Evolutionary conservation across 129 eudicot species (phyloP).

Genomic region (Flaveria bidentis): DNA sequence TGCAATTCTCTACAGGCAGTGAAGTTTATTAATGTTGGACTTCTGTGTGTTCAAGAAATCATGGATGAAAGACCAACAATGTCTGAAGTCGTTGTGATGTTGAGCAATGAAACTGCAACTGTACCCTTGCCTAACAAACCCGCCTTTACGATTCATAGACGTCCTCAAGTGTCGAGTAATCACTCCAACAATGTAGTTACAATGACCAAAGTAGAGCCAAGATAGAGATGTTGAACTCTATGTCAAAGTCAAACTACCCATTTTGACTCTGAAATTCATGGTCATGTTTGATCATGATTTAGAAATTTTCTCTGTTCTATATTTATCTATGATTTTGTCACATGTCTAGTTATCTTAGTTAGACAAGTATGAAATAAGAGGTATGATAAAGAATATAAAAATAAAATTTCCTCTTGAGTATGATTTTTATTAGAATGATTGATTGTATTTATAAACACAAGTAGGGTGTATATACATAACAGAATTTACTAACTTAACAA

Average conservation of each 20-base stretch:
- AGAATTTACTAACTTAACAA: too few relatives aligned
- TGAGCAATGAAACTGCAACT: conserved; percentile 36
- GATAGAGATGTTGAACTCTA: conserved; percentile 16
- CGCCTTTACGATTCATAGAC: conserved; percentile 33
- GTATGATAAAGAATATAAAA: neutral
- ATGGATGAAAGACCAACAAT: conserved; percentile 37
- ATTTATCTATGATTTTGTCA: neutral
- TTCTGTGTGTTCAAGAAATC: conserved; percentile 39
- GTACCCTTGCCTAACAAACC: conserved; percentile 38
- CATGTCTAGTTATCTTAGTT: neutral
- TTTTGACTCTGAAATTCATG: neutral
- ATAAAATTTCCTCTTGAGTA: neutral
- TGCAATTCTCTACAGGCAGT: conserved; percentile 23
- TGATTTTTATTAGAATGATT: too few relatives aligned
- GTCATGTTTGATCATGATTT: neutral
- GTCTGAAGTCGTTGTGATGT: conserved; percentile 37
- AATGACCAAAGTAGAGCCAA: conserved; percentile 32
- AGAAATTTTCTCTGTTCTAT: neutral
- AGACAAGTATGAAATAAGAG: neutral
- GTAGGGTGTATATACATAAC: too few relatives aligned
- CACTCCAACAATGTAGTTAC: conserved; percentile 37
- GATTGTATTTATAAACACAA: too few relatives aligned
- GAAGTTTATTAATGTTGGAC: conserved; percentile 37
- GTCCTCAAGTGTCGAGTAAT: conserved; percentile 7
- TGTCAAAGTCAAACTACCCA: neutral